A percentile compares a stretch with the other conserved stretches of the same genome.
phyloP scores from a whole-genome alignment of 495 filamentous ascomycete genomes.

The Umbilicaria muhlenbergii region DNA sequence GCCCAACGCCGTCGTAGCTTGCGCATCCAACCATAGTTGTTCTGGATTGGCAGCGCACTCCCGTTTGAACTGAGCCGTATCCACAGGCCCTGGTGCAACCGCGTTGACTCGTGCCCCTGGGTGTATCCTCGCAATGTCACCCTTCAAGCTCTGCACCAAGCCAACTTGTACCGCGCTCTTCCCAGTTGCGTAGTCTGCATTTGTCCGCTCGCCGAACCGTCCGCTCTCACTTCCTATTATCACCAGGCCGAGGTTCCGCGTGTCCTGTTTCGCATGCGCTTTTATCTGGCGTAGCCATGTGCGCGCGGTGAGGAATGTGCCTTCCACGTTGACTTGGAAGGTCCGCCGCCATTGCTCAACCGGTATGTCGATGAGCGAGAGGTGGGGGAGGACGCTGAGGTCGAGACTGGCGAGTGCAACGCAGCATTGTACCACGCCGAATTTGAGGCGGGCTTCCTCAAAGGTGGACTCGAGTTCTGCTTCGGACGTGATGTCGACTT shows the following conservation, averaged over 20 bases:
- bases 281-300: constrained; percentile 13
- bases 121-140: constrained; percentile 19
- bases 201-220: constrained; percentile 23
- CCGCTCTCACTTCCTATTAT: constrained; percentile 28
- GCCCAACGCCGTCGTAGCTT: constrained; percentile 22
- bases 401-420: constrained; percentile 26
- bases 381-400: constrained; percentile 21
- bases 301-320: constrained; percentile 26
- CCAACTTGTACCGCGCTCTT: constrained; percentile 28
- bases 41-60: constrained; percentile 21
- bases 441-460: constrained; percentile 8
- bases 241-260: constrained; percentile 22
- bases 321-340: constrained; percentile 24
- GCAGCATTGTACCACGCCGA: constrained; percentile 22
- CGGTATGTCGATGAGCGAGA: constrained; percentile 20
- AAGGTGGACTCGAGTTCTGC: constrained; percentile 16
- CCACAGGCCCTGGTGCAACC: constrained; percentile 26
- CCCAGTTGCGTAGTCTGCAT: constrained; percentile 23
- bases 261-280: not conserved
- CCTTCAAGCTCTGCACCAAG: constrained; percentile 21
- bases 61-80: constrained; percentile 21
- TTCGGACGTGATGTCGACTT: constrained; percentile 20
- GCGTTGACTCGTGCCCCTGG: constrained; percentile 24
- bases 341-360: constrained; percentile 20
- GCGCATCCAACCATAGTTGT: constrained; percentile 21